Conservation (phyloP, 2,329 filamentous ascomycete genomes). For the Talaromyces albobiverticillius region DNA sequence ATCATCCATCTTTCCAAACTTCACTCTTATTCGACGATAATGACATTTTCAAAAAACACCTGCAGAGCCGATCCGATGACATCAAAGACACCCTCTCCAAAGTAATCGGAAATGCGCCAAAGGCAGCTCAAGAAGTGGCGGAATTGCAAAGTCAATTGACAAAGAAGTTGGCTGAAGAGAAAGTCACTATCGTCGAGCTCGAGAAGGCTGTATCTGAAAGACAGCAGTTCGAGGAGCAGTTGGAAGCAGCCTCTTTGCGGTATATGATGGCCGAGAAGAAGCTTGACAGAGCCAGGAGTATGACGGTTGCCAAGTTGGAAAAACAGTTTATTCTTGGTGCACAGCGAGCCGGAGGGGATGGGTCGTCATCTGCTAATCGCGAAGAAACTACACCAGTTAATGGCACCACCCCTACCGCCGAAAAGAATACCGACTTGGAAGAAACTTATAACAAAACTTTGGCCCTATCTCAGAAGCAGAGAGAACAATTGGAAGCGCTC, state of each 20-base stretch:
- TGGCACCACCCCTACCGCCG: conserved; percentile 51
- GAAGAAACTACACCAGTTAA: conserved; percentile 55
- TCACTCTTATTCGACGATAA: conserved; percentile 55
- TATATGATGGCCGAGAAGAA: conserved; percentile 97
- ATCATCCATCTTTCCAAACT: conserved; percentile 45
- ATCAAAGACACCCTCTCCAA: conserved; percentile 72
- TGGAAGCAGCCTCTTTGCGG: conserved; percentile 83
- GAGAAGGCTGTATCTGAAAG: conserved; percentile 76
- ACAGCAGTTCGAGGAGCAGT: conserved; percentile 76
- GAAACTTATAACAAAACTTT: conserved; percentile 73
- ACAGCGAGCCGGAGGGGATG: conserved; percentile 46
- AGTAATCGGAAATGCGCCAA: conserved; percentile 54
- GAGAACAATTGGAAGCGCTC: conserved; percentile 79
- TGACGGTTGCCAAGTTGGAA: conserved; percentile 87
- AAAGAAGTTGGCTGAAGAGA: conserved; percentile 74
- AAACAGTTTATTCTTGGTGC: conserved; percentile 77
- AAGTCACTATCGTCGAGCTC: conserved; percentile 72
- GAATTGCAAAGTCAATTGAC: conserved; percentile 74
- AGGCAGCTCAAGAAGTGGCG: conserved; percentile 63
- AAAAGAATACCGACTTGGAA: conserved; percentile 66
- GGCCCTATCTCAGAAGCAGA: conserved; percentile 76
- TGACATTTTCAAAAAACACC: conserved; percentile 70
- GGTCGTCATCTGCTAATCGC: conserved; percentile 46
- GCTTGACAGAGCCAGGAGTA: conserved; percentile 82
- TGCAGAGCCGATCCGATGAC: conserved; percentile 70